Percentiles rank a stretch among this genome's conserved stretches.
Conservation (phyloP, 495 filamentous ascomycete species). For the Trichoderma virens region DNA sequence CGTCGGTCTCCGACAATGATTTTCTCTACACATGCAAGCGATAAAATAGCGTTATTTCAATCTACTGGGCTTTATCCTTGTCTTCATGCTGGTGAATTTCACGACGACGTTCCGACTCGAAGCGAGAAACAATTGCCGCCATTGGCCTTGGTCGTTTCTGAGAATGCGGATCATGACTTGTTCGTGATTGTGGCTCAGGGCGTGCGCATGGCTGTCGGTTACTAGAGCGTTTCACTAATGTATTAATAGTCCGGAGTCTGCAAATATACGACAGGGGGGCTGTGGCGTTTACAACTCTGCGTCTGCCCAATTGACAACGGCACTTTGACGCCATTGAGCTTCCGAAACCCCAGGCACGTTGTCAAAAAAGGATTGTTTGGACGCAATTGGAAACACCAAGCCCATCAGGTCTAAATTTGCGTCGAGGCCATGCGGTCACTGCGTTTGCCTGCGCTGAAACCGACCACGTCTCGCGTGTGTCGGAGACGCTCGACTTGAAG, state of each 20-base stretch:
- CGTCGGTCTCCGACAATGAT: too few species aligned
- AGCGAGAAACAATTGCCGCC: background rate
- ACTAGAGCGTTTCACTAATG: background rate
- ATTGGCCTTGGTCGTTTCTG: background rate
- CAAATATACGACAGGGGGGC: background rate
- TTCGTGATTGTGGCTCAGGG: background rate
- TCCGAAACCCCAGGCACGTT: background rate
- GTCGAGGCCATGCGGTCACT: background rate
- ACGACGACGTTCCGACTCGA: background rate
- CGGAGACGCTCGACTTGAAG: constrained; percentile 22
- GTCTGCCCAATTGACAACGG: background rate
- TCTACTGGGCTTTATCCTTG: background rate
- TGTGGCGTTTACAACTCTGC: background rate
- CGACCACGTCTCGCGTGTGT: constrained; percentile 23
- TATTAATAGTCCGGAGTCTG: background rate
- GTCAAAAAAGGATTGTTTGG: background rate
- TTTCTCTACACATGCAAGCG: too few species aligned
- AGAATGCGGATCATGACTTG: background rate
- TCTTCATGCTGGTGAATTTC: background rate
- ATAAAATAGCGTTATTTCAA: too few species aligned
- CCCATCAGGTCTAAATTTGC: background rate
- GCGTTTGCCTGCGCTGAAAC: constrained; percentile 20
- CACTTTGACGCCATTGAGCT: background rate
- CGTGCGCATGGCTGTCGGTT: background rate
- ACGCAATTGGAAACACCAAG: background rate